Percentiles rank a stretch among this genome's conserved stretches.
phyloP scores from a whole-genome alignment of 306 rosid genomes.

The Phaseolus lunatus region DNA sequence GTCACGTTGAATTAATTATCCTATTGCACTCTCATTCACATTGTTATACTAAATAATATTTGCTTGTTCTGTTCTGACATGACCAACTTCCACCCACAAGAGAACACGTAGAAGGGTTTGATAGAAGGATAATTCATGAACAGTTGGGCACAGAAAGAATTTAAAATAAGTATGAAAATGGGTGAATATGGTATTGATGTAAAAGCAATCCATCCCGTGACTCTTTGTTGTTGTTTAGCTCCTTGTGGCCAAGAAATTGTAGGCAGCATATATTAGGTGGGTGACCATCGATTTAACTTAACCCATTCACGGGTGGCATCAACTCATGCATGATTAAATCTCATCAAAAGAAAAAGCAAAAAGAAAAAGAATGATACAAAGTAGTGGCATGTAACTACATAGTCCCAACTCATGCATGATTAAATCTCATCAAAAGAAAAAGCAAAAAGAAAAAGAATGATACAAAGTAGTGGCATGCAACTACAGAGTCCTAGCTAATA shows the following conservation, averaged over 20 bases:
- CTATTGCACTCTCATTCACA: not conserved
- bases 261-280: conserved; percentile 49
- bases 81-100: conserved; percentile 26
- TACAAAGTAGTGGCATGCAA: not conserved
- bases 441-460: not conserved
- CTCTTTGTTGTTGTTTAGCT: conserved; percentile 71
- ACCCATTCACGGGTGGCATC: conserved; percentile 65
- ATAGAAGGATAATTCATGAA: conserved; percentile 14
- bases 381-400: not conserved
- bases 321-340: conserved; percentile 39
- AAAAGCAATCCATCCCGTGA: conserved; percentile 64
- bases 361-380: not conserved
- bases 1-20: conserved; percentile 34
- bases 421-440: conserved; percentile 1
- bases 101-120: conserved; percentile 28
- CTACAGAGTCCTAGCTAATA: not conserved
- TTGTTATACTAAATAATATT: conserved; percentile 14
- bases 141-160: conserved; percentile 11
- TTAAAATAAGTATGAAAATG: conserved; percentile 24
- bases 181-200: conserved; percentile 49
- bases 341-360: not conserved
- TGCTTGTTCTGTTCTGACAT: conserved; percentile 32
- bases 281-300: conserved; percentile 55
- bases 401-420: conserved; percentile 26
- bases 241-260: conserved; percentile 57